Conservation (phyloP, 2,329 filamentous ascomycete genomes). For the Aspergillus aculeatus region DNA sequence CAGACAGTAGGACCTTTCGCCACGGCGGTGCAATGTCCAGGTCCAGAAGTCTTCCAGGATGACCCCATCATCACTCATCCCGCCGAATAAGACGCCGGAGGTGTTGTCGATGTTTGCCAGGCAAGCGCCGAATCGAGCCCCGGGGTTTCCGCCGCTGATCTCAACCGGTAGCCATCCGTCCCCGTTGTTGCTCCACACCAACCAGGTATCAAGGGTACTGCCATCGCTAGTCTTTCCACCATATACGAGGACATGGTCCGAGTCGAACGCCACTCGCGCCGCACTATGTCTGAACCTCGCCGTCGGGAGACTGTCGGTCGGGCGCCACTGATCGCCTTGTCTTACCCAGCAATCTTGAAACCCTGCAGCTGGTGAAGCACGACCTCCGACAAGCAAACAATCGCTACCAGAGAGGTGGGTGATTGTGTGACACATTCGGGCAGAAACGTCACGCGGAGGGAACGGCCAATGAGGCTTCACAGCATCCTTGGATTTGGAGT, state of each 20-base stretch:
- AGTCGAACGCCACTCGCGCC: conserved; percentile 43
- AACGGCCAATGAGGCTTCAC: conserved; percentile 46
- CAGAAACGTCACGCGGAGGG: conserved; percentile 39
- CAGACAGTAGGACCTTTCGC: conserved; percentile 29
- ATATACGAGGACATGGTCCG: conserved; percentile 54
- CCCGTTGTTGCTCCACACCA: conserved; percentile 52
- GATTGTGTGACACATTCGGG: conserved; percentile 72
- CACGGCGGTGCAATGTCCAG: conserved; percentile 58
- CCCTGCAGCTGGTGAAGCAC: conserved; percentile 69
- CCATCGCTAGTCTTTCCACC: conserved; percentile 60
- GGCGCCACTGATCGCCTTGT: conserved; percentile 62
- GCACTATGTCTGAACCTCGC: conserved; percentile 74
- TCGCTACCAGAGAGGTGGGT: conserved; percentile 61
- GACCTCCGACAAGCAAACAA: conserved; percentile 71
- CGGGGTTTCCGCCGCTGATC: conserved; percentile 37
- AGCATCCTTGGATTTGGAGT: conserved; percentile 49
- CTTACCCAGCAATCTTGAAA: conserved; percentile 75
- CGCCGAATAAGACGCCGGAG: conserved; percentile 68
- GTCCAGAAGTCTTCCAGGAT: conserved; percentile 63
- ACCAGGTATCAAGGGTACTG: conserved; percentile 51
- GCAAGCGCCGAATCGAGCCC: conserved; percentile 57
- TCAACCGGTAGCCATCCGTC: conserved; percentile 53
- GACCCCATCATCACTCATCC: conserved; percentile 64
- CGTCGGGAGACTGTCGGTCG: conserved; percentile 63
- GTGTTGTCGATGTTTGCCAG: conserved; percentile 45